Conservation (phyloP, 371 early-diverging fungal species). For the Thermomucor indicae-seudaticae region DNA sequence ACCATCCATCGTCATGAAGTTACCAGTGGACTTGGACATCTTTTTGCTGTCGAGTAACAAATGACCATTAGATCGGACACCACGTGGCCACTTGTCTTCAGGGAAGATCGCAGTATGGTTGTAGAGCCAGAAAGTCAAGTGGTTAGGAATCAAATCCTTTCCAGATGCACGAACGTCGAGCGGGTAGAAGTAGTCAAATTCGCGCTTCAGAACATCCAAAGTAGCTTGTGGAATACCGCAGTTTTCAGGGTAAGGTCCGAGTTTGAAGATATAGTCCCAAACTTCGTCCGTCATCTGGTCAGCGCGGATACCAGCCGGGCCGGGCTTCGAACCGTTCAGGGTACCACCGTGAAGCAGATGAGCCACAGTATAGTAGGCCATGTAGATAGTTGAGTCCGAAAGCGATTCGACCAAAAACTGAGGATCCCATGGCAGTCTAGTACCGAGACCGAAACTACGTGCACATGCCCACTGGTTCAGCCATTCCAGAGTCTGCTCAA, state of each 20-base stretch:
- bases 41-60: slow-evolving; percentile 96
- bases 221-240: slow-evolving; percentile 56
- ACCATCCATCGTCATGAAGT: slow-evolving; percentile 94
- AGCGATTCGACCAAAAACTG: slow-evolving; percentile 98
- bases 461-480: slow-evolving; percentile 99
- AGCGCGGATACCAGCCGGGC: slow-evolving; percentile 77
- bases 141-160: slow-evolving; percentile 99
- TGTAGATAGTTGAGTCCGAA: slow-evolving; percentile 99
- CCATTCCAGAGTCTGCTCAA: slow-evolving; percentile 93
- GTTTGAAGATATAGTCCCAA: slow-evolving; percentile 94
- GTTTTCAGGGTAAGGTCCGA: slow-evolving; percentile 66
- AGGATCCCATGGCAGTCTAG: slow-evolving; percentile 96
- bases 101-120: slow-evolving; percentile 99
- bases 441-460: slow-evolving; percentile 97
- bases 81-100: slow-evolving; percentile 90
- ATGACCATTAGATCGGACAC: slow-evolving; percentile 97
- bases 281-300: slow-evolving; percentile 92
- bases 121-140: slow-evolving; percentile 98
- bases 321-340: slow-evolving; percentile 82
- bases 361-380: slow-evolving; percentile 99
- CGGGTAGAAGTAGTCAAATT: slow-evolving; percentile 98
- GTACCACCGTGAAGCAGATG: slow-evolving; percentile 90
- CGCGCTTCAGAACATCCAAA: slow-evolving; percentile 73
- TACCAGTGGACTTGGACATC: slow-evolving; percentile 99
- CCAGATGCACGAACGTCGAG: slow-evolving; percentile 98